Conservation (phyloP, 352 stramenopile genomes). For the Blastocystis hominis region DNA sequence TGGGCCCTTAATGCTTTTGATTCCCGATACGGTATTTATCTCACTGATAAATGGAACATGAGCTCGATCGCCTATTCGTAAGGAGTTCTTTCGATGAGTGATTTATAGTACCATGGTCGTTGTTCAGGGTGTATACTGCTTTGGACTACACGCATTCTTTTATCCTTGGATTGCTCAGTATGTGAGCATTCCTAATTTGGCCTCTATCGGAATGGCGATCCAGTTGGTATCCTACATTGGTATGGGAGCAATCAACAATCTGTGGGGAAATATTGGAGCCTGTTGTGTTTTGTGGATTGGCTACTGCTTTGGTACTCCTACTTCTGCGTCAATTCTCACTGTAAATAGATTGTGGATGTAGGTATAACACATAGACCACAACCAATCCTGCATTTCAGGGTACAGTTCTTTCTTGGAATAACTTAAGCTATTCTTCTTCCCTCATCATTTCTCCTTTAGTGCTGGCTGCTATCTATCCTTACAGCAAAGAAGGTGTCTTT, state of each 20-base stretch:
- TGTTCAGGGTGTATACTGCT: not conserved
- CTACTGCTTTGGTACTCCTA: not conserved
- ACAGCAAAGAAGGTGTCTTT: not conserved
- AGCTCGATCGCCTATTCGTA: conserved; percentile 3
- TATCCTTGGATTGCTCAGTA: not conserved
- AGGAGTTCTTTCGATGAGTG: not conserved
- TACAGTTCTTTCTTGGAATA: conserved; percentile 18
- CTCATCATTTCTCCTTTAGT: conserved; percentile 7
- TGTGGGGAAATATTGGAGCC: not conserved
- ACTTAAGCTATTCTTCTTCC: not conserved
- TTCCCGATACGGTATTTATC: conserved; percentile 24
- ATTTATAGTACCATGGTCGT: conserved; percentile 2
- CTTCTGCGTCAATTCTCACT: conserved; percentile 31
- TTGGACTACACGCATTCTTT: not conserved
- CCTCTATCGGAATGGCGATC: not conserved
- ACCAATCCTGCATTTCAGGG: not conserved
- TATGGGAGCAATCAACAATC: not conserved
- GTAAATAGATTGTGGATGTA: not conserved
- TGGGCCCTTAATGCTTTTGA: conserved; percentile 27
- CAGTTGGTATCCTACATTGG: not conserved
- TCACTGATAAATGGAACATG: not conserved
- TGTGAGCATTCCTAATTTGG: conserved; percentile 4
- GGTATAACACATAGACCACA: conserved; percentile 4
- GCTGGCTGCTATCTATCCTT: not conserved
- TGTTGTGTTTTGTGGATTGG: conserved; percentile 27